phyloP scores from a whole-genome alignment of 805 yeast genomes.

The Saturnispora halmiae region DNA sequence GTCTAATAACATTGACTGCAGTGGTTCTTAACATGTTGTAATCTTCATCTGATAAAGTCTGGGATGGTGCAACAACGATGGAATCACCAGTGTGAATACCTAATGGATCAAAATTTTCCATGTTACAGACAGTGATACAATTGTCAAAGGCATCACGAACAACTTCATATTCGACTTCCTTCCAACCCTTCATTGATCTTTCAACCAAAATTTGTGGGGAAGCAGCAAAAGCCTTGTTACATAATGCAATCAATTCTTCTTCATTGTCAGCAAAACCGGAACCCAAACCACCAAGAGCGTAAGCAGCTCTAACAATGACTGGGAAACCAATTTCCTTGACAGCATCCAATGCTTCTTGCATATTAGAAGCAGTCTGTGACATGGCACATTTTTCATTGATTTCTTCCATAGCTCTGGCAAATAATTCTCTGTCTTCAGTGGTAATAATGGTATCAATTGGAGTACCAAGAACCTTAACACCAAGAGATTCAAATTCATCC shows the following conservation, averaged over 20 bases:
- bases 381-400: constrained; percentile 95
- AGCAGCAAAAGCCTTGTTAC: constrained; percentile 79
- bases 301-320: constrained; percentile 94
- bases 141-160: constrained; percentile 93
- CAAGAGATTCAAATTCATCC: constrained; percentile 88
- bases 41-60: constrained; percentile 93
- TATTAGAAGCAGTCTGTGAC: constrained; percentile 88
- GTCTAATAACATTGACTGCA: constrained; percentile 95
- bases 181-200: constrained; percentile 97
- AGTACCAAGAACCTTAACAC: constrained; percentile 93
- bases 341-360: constrained; percentile 89
- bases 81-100: constrained; percentile 99
- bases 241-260: constrained; percentile 74
- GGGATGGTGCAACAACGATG: constrained; percentile 97
- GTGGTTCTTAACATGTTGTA: constrained; percentile 97
- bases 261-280: constrained; percentile 90
- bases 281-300: constrained; percentile 94
- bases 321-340: constrained; percentile 88
- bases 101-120: constrained; percentile 98
- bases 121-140: constrained; percentile 97
- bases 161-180: constrained; percentile 97
- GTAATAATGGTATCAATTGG: constrained; percentile 94
- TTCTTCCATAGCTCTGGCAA: constrained; percentile 90
- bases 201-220: constrained; percentile 95
- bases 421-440: constrained; percentile 94